A percentile compares a stretch with the other conserved stretches of the same genome.
Evolutionary conservation across 2,329 filamentous ascomycete genomes (phyloP).

Genomic region (Macrophomina phaseolina): DNA sequence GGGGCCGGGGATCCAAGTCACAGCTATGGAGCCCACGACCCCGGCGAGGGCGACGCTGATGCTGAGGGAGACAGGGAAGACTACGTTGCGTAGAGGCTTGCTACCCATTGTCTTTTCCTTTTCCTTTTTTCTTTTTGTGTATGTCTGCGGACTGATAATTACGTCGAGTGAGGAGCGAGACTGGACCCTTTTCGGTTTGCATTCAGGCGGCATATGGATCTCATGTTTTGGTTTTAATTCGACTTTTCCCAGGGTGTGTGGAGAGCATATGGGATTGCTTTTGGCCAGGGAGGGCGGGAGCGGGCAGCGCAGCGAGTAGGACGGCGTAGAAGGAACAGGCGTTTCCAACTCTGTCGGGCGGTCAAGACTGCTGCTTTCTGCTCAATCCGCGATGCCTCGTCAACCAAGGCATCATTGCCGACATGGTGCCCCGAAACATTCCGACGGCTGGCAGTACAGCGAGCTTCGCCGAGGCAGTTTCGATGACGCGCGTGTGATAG

Average conservation of each 20-base stretch:
- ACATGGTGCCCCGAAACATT: constrained; percentile 8
- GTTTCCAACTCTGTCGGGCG: constrained; percentile 24
- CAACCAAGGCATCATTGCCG: constrained; percentile 8
- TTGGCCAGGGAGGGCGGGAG: constrained; percentile 4
- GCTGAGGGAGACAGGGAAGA: constrained; percentile 49
- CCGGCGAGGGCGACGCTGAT: constrained; percentile 44
- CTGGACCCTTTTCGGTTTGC: constrained; percentile 19
- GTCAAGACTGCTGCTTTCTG: constrained; percentile 26
- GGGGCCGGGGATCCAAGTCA: constrained; percentile 44
- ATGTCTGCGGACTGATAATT: constrained; percentile 16
- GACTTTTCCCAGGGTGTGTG: background rate
- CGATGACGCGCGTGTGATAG: constrained; percentile 15
- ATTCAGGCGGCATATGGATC: constrained; percentile 19
- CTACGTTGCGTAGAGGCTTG: constrained; percentile 33
- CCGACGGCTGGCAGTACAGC: constrained; percentile 20
- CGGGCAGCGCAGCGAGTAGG: constrained; percentile 21
- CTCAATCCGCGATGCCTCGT: constrained; percentile 5
- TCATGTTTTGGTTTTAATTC: constrained; percentile 4
- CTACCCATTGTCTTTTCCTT: background rate
- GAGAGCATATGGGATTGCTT: constrained; percentile 23
- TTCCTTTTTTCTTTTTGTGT: constrained; percentile 12
- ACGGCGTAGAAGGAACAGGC: constrained; percentile 24
- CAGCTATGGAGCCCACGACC: constrained; percentile 43
- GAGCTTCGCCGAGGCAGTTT: constrained; percentile 22
- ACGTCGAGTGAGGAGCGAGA: constrained; percentile 14